Evolutionary conservation across 1,139 yeast genomes (phyloP), one percentile per base, ranked within the genome.

Genomic region (Geotrichum cucujoidarum): DNA sequence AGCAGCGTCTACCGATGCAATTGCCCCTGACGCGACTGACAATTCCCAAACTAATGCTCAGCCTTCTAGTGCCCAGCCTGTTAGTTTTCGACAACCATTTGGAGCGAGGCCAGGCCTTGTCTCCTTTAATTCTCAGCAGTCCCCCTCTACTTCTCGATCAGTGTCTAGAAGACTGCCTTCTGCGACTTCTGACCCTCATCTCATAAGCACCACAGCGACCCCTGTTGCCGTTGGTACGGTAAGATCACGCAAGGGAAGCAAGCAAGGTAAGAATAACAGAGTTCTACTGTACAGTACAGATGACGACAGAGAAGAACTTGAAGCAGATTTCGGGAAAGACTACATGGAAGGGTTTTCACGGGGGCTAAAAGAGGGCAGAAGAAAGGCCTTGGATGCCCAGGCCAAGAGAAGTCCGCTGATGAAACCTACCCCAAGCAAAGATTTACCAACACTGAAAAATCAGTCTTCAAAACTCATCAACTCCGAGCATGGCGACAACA

Each of bases 341-440:
- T 83, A 83, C 57, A 60, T 79, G 33, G 94, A 83, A 60, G 92
- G 92, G 0, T 80, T 80, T 56, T 75, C 75, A 37, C 92, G 82
- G 60, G 94, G 90, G 0, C 61, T 84, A 47, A 72, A 77, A 56
- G 74, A 51, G 52, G 59, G 56, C 21, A 53, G 56, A 25, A 53
- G 61, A 22, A 39, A 21, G 20, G 29, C 43, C 4, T 11, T 24
- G 8, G 40, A 42, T 24, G 13, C 45, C 6, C 8, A 34, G 5
- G 40, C 25, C 3, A 34, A 24, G 20, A 16, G 43, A 21, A 25
- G 34, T 21, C 45, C 45, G 6, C 33, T 13, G 8, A 34, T 27
- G 3, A 27, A 20, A 10, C 40, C 40, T 24, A 24, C 38, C 6
- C 20, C 16, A 18, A 34, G 33, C 18, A 22, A 21, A 24, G 43